Conservation (phyloP, 192 early-diverging fungal genomes). For the Coemansia sp. region DNA sequence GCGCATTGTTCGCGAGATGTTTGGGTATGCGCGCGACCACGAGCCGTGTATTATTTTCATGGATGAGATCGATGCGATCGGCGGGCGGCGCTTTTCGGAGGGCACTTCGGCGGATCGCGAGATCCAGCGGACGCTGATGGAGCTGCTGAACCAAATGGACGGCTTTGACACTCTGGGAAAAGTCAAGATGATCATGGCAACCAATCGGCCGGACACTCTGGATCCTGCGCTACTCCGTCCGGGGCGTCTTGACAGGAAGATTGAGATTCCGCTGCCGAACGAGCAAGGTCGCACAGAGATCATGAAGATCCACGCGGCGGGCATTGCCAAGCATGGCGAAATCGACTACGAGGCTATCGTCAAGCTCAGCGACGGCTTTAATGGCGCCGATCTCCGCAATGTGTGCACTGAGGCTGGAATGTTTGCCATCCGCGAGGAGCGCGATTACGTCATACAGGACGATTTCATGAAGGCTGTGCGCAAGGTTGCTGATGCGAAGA, state of each 20-base stretch:
- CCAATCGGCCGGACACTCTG: conserved; percentile 97
- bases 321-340: conserved; percentile 95
- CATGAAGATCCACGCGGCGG: conserved; percentile 93
- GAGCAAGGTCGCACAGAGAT: conserved; percentile 97
- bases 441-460: conserved; percentile 97
- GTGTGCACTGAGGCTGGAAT: conserved; percentile 99
- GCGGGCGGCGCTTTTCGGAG: conserved; percentile 97
- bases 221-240: conserved; percentile 98
- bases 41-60: conserved; percentile 99
- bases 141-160: conserved; percentile 99
- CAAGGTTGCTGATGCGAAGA: conserved; percentile 98
- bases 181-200: conserved; percentile 99
- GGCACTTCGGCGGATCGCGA: conserved; percentile 99
- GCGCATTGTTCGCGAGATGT: conserved; percentile 97
- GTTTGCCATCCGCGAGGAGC: conserved; percentile 99
- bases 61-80: conserved; percentile 99
- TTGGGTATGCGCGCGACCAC: conserved; percentile 98
- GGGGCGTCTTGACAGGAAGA: conserved; percentile 97
- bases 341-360: conserved; percentile 99
- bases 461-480: conserved; percentile 99
- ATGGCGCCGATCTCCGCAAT: conserved; percentile 98
- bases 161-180: conserved; percentile 99
- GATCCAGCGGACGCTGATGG: conserved; percentile 99
- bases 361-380: conserved; percentile 97
- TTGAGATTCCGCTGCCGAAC: conserved; percentile 99